Evolutionary conservation across 2,329 filamentous ascomycete genomes (phyloP).

Genomic region (Chrysoporthe deuterocubensis): DNA sequence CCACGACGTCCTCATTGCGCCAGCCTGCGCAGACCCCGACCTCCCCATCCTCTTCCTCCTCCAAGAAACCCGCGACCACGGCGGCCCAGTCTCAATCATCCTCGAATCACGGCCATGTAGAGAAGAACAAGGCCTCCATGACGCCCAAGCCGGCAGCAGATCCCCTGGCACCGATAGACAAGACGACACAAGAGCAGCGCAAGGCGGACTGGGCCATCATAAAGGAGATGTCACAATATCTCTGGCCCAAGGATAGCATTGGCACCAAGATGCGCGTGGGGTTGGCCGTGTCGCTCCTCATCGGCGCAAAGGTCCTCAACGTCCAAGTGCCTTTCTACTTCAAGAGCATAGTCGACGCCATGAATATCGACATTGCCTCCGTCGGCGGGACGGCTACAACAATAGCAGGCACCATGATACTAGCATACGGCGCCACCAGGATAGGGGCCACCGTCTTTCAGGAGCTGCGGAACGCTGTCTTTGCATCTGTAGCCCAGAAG

Average conservation of each 20-base stretch:
- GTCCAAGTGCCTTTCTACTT: constrained; percentile 99
- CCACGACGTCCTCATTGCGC: constrained; percentile 18
- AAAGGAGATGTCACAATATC: constrained; percentile 93
- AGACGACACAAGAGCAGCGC: constrained; percentile 82
- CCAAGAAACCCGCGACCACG: background rate
- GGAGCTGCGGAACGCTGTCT: constrained; percentile 93
- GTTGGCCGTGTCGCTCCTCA: constrained; percentile 78
- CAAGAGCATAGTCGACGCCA: constrained; percentile 94
- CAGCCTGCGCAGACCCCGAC: constrained; percentile 9
- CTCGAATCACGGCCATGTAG: background rate
- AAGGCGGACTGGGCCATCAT: constrained; percentile 99
- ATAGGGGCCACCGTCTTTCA: constrained; percentile 90
- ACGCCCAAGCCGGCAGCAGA: constrained; percentile 41
- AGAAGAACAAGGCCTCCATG: background rate
- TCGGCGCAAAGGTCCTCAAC: constrained; percentile 93
- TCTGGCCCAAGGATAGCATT: constrained; percentile 91
- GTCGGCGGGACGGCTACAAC: constrained; percentile 87
- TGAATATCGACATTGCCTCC: constrained; percentile 92
- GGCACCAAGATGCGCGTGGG: constrained; percentile 84
- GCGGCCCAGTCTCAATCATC: background rate
- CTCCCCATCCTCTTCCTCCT: background rate
- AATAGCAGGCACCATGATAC: constrained; percentile 87
- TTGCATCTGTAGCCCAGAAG: constrained; percentile 95
- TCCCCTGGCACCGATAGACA: constrained; percentile 67
- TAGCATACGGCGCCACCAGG: constrained; percentile 88